Base-by-base conservation (phyloP, 208 protist species). In the Kentomonas sorsogonicus region DNA sequence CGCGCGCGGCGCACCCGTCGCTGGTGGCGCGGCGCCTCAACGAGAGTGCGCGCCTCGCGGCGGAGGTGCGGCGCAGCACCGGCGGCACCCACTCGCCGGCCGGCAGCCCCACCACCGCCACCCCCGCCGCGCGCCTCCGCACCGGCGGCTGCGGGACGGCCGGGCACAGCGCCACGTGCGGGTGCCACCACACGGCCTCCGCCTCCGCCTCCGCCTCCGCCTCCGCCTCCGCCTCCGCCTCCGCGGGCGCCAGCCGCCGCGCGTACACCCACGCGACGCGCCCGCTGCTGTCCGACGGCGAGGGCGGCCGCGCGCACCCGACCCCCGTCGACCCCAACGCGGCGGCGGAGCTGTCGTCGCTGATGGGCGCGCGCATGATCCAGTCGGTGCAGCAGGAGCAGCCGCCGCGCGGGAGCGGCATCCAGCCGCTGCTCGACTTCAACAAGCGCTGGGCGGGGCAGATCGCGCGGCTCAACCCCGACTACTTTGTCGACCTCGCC, bases 371-470 rank as follows among this genome's bases (percentile, higher is more conserved):
- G 18, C 69, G 71, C 20, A 67, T 82, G 15, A 67, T 85, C 27
- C 77, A 79, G 57, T 86, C 77, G 3, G 60, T 86, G 48, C 78
- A 83, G 55, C 74, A 70, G 25, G 60, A 67, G 59, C 74, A 83
- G 60, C 77, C 82, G 9, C 77, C 77, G 18, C 77, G 77, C 43
- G 82, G 77, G 27, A 74, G 65, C 53, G 83, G 79, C 29, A 84
- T 95, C 46, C 79, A 93, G 29, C 71, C 77, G 3, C 63, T 97
- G 16, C 75, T 97, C 13, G 64, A 90, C 45, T 89, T 84, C 70
- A 97, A 97, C 69, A 77, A 80, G 47, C 71, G 82, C 36, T 98
- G 93, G 91, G 87, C 84, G 4, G 59, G 40, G 10, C 69, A 89
- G 68, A 87, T 88, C 6, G 79, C 48, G 1, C 58, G 80, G 22